phyloP scores from a whole-genome alignment of 2,329 filamentous ascomycete species.

The Arthroderma sp. region DNA sequence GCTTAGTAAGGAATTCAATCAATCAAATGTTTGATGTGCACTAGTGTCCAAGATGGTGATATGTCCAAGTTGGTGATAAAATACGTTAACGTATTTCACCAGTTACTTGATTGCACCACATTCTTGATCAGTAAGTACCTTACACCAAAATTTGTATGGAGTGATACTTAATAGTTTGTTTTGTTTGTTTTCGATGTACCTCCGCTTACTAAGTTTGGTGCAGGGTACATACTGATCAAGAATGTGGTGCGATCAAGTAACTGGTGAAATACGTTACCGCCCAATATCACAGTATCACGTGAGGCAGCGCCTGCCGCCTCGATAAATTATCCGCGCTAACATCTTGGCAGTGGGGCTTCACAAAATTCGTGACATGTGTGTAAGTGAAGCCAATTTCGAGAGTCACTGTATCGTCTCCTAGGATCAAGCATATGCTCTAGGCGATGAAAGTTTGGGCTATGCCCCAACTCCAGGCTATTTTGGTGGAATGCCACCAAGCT shows the following conservation, averaged over 20 bases:
- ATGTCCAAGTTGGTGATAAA: too few species aligned
- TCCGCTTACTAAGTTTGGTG: neutral
- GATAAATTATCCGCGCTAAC: conserved; percentile 1
- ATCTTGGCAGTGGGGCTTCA: neutral
- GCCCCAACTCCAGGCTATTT: conserved; percentile 1
- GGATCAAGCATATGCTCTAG: neutral
- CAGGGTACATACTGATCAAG: neutral
- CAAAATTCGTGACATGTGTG: neutral
- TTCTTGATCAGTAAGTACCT: neutral
- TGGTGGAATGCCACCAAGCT: neutral
- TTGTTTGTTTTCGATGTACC: neutral
- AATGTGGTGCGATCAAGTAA: neutral
- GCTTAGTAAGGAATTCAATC: too few species aligned
- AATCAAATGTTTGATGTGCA: too few species aligned
- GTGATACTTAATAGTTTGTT: neutral
- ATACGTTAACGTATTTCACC: too few species aligned
- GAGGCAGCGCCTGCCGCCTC: neutral
- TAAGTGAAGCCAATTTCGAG: conserved; percentile 6
- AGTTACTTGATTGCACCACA: neutral
- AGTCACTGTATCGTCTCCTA: conserved; percentile 13
- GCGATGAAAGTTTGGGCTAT: neutral
- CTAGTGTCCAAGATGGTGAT: too few species aligned
- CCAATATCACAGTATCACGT: too few species aligned
- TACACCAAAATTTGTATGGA: neutral
- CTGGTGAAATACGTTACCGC: neutral